Evolutionary conservation across 2,329 filamentous ascomycete genomes (phyloP).

Genomic region (Aureobasidium sp.): DNA sequence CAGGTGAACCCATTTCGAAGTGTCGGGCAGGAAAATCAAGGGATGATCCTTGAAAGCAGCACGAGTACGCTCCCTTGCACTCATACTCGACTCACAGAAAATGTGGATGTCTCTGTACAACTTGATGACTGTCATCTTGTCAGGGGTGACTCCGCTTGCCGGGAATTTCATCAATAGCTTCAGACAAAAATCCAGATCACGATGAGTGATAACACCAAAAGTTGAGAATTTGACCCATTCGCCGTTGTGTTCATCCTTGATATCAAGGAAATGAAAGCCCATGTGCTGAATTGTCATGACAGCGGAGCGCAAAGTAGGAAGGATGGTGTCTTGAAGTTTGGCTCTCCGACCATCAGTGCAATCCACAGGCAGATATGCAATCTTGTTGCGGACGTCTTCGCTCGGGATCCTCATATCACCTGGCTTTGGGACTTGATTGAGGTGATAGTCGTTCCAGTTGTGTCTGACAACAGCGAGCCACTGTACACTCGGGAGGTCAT

Average conservation of each 20-base stretch:
- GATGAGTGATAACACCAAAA: background rate
- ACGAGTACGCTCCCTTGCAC: background rate
- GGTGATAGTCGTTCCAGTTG: background rate
- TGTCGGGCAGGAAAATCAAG: background rate
- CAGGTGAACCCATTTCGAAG: background rate
- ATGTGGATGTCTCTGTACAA: background rate
- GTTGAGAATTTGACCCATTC: background rate
- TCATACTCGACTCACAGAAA: background rate
- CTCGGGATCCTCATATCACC: background rate
- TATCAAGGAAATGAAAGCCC: background rate
- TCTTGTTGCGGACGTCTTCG: background rate
- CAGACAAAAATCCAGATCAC: background rate
- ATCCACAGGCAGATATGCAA: background rate
- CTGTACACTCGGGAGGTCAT: background rate
- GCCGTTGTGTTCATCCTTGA: background rate
- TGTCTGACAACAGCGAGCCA: background rate
- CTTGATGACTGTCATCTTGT: background rate
- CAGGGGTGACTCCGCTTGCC: background rate
- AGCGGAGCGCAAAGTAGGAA: background rate
- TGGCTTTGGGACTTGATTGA: background rate
- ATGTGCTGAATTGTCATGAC: background rate
- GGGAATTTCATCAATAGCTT: background rate
- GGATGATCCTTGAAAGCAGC: background rate
- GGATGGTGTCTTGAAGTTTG: conserved; percentile 4
- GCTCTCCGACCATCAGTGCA: background rate